Conservation (phyloP, 2,329 filamentous ascomycete genomes). For the Cladophialophora carrionii region DNA sequence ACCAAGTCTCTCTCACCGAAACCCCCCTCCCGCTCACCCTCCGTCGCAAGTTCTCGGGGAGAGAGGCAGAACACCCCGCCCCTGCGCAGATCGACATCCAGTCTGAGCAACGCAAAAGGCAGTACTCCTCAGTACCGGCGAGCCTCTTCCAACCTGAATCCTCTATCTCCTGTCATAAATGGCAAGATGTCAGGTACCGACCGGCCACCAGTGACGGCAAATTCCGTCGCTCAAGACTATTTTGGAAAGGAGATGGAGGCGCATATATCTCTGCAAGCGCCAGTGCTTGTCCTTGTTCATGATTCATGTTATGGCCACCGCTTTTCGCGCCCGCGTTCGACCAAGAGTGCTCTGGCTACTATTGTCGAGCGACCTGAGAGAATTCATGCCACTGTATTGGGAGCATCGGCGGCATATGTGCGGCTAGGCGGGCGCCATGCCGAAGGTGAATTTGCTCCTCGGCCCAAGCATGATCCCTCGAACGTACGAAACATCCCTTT, state of each 20-base stretch:
- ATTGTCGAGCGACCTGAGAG: constrained; percentile 95
- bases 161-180: constrained; percentile 49
- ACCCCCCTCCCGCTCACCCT: constrained; percentile 34
- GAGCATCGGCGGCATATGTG: constrained; percentile 84
- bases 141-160: constrained; percentile 45
- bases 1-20: constrained; percentile 28
- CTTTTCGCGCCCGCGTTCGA: constrained; percentile 79
- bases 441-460: constrained; percentile 69
- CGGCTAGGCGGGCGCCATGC: constrained; percentile 75
- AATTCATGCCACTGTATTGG: constrained; percentile 79
- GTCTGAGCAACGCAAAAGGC: constrained; percentile 33
- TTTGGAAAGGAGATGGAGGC: constrained; percentile 70
- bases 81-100: constrained; percentile 33
- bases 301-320: constrained; percentile 95
- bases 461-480: constrained; percentile 51
- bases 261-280: constrained; percentile 58
- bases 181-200: constrained; percentile 43
- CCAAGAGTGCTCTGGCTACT: constrained; percentile 69
- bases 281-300: constrained; percentile 83
- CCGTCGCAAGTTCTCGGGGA: constrained; percentile 35
- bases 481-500: constrained; percentile 61
- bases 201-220: constrained; percentile 54
- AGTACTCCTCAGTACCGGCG: constrained; percentile 39
- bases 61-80: constrained; percentile 31
- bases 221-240: constrained; percentile 66